Conservation (phyloP, 192 early-diverging fungal species). For the Coemansia sp. region DNA sequence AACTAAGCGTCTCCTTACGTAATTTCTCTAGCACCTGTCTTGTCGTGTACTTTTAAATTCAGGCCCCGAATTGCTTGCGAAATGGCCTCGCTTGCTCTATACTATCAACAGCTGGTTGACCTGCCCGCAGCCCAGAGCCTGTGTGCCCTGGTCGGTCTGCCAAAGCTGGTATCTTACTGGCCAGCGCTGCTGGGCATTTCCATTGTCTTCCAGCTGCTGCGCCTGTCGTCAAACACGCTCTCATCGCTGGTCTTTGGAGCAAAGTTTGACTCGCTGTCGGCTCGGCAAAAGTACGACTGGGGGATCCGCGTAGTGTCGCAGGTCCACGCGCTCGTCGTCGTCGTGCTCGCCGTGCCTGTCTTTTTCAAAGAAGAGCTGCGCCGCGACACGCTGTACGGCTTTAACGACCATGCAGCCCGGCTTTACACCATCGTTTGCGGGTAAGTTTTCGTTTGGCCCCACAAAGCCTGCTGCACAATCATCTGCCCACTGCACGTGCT, state of each 20-base stretch:
- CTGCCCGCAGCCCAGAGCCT: constrained; percentile 44
- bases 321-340: constrained; percentile 70
- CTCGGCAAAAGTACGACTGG: constrained; percentile 66
- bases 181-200: constrained; percentile 57
- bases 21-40: neutral
- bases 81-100: constrained; percentile 29
- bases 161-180: constrained; percentile 65
- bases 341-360: constrained; percentile 64
- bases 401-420: constrained; percentile 64
- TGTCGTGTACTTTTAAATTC: constrained; percentile 10
- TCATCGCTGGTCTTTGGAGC: constrained; percentile 66
- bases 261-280: constrained; percentile 62
- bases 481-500: neutral
- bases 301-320: constrained; percentile 80
- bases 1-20: too few species aligned
- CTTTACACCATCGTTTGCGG: constrained; percentile 84
- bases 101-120: constrained; percentile 45
- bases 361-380: constrained; percentile 64
- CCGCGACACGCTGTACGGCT: constrained; percentile 70
- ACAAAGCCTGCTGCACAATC: neutral
- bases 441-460: constrained; percentile 49
- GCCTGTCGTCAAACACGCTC: constrained; percentile 61
- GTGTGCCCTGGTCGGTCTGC: constrained; percentile 59
- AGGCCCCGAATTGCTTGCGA: constrained; percentile 2
- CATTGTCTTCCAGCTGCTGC: constrained; percentile 58